phyloP scores from a whole-genome alignment of 768 basidiomycete genomes.

The Gloeostereum incarnatum region DNA sequence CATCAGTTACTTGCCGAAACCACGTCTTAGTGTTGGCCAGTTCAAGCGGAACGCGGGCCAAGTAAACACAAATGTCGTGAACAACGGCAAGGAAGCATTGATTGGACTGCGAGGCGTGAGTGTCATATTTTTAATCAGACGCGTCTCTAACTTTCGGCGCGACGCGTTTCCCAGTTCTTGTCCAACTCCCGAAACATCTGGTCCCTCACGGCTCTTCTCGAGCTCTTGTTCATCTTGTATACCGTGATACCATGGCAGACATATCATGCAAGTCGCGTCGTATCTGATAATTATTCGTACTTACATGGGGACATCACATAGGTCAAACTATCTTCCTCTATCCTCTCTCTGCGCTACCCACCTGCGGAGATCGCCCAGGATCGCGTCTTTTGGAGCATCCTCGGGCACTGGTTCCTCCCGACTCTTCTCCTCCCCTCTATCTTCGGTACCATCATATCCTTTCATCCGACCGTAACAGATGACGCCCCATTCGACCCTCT shows the following conservation, averaged over 20 bases:
- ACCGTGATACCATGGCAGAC: slow-evolving; percentile 44
- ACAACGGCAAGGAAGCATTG: slow-evolving; percentile 25
- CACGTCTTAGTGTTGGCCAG: slow-evolving; percentile 20
- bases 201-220: slow-evolving; percentile 41
- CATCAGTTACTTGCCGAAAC: slow-evolving; percentile 22
- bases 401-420: slow-evolving; percentile 57
- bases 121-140: slow-evolving; percentile 5
- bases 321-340: slow-evolving; percentile 17
- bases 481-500: slow-evolving; percentile 41
- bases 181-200: slow-evolving; percentile 62
- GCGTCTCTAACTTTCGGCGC: slow-evolving; percentile 4
- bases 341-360: slow-evolving; percentile 28
- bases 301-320: background rate
- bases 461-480: slow-evolving; percentile 30
- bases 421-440: slow-evolving; percentile 49
- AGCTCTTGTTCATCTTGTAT: slow-evolving; percentile 44
- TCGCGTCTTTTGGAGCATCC: slow-evolving; percentile 38
- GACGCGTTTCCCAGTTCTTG: slow-evolving; percentile 31
- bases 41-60: slow-evolving; percentile 24
- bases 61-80: slow-evolving; percentile 19
- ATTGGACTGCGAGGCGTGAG: slow-evolving; percentile 26
- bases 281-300: background rate
- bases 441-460: slow-evolving; percentile 53
- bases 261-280: slow-evolving; percentile 24
- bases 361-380: slow-evolving; percentile 35